Conservation (phyloP, 139 green algal species). For the Chlamydomonas sp. region DNA sequence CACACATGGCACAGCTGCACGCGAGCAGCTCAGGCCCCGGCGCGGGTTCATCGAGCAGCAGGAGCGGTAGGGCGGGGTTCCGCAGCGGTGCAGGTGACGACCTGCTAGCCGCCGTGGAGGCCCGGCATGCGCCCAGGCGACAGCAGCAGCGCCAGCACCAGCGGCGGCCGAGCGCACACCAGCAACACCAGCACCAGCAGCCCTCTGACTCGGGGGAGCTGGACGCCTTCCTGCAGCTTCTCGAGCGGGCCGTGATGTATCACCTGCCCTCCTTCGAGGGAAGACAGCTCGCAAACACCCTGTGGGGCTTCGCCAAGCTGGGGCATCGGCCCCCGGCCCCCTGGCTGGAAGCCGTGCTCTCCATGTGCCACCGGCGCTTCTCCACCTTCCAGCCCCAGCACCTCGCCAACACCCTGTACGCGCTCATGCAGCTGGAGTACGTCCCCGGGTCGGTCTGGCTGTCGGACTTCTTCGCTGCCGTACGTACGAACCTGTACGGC, state of each 20-base stretch:
- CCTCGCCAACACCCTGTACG: constrained; percentile 48
- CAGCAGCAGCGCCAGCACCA: not conserved
- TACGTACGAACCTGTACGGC: constrained; percentile 13
- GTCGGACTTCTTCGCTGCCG: constrained; percentile 9
- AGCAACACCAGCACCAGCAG: not conserved
- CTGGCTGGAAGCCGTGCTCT: constrained; percentile 15
- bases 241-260: not conserved
- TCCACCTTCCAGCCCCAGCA: constrained; percentile 36
- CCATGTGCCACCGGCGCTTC: constrained; percentile 1
- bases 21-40: not conserved
- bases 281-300: constrained; percentile 56
- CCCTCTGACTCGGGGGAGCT: not conserved
- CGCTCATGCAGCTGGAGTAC: constrained; percentile 30
- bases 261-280: constrained; percentile 24
- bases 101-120: too few species aligned
- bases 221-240: not conserved
- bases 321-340: not conserved
- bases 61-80: not conserved
- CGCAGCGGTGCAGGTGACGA: too few species aligned
- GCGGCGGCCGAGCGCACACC: not conserved
- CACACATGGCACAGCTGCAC: constrained; percentile 52
- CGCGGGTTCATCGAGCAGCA: not conserved
- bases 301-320: constrained; percentile 52
- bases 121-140: too few species aligned
- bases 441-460: constrained; percentile 28